Evolutionary conservation across 768 basidiomycete species (phyloP).

Genomic region (Lentinula sp.): DNA sequence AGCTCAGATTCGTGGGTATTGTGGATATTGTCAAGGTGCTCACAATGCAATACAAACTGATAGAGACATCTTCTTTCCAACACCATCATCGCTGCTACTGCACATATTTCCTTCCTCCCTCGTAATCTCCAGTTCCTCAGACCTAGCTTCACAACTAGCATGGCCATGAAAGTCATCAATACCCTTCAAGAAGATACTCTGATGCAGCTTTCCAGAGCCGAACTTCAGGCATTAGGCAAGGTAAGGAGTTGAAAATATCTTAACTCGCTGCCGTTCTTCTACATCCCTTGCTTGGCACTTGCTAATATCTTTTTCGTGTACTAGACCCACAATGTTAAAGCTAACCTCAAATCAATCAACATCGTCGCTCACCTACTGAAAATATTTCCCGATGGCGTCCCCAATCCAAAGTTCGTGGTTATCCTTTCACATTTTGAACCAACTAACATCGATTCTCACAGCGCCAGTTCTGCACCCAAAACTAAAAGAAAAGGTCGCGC

Average conservation of each 20-base stretch:
- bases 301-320: neutral
- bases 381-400: constrained; percentile 4
- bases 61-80: neutral
- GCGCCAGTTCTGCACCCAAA: neutral
- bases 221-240: constrained; percentile 3
- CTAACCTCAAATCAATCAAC: neutral
- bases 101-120: neutral
- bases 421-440: neutral
- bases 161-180: neutral
- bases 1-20: neutral
- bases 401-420: neutral
- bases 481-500: neutral
- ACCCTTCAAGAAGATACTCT: neutral
- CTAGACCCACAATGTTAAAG: neutral
- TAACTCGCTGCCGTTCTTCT: neutral
- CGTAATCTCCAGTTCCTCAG: neutral
- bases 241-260: neutral
- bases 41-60: neutral
- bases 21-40: neutral
- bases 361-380: neutral
- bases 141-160: neutral
- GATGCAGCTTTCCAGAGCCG: neutral
- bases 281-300: neutral
- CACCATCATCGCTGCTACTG: neutral
- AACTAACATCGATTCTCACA: neutral